Conservation (phyloP, 345 rosid genomes). For the Physaria fendleri region DNA sequence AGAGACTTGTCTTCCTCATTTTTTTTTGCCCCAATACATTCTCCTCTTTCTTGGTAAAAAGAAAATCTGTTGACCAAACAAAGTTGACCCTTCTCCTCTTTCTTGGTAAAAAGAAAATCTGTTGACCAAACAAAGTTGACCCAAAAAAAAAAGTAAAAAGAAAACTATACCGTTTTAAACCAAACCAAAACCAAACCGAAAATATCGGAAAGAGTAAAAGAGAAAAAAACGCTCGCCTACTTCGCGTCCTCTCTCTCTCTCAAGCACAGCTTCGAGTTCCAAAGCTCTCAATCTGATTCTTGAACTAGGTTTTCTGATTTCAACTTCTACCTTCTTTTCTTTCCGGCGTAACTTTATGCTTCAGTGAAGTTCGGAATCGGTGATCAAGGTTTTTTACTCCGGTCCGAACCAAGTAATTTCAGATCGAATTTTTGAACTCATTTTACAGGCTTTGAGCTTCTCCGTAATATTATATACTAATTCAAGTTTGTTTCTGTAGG, state of each 20-base stretch:
- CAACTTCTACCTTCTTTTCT: not conserved
- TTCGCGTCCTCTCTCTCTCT: slow-evolving; percentile 9
- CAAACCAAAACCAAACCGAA: not conserved
- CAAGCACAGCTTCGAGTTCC: slow-evolving; percentile 1
- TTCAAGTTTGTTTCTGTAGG: slow-evolving; percentile 6
- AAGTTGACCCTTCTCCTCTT: too few species aligned
- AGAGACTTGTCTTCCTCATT: too few species aligned
- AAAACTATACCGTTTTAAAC: too few species aligned
- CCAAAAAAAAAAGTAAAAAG: too few species aligned
- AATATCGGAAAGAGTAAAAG: not conserved
- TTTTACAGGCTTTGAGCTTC: not conserved
- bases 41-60: too few species aligned
- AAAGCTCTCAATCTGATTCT: slow-evolving; percentile 12
- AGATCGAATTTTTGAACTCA: slow-evolving; percentile 21
- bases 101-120: too few species aligned
- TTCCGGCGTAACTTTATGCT: not conserved
- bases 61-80: too few species aligned
- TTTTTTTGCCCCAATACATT: too few species aligned
- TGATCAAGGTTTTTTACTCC: slow-evolving; percentile 12
- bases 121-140: too few species aligned
- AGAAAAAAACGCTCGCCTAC: slow-evolving; percentile 21
- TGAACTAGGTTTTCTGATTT: not conserved
- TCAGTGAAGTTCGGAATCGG: slow-evolving; percentile 3
- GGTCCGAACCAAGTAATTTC: slow-evolving; percentile 12
- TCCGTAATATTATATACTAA: not conserved